Evolutionary conservation across 352 stramenopile genomes (phyloP), one percentile per base, ranked within the genome.

Genomic region (Plasmopara viticola): DNA sequence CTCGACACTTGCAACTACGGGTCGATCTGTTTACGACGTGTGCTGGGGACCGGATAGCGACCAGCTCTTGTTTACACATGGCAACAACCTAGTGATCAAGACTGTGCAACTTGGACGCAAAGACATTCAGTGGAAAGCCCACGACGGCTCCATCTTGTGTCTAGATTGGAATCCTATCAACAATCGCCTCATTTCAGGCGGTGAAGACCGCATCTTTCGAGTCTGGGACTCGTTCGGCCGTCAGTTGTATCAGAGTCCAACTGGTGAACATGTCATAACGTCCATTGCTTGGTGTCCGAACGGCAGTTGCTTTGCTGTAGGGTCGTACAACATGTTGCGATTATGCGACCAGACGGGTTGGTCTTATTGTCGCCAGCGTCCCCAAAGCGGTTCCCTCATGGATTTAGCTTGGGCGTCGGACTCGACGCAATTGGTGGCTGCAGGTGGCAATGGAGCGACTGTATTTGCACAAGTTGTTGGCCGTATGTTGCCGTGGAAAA

Each of bases 91-190:
- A 30, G 85, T 95, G 29, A 95, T 96, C 68, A 97, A 97, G 70
- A 90, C 82, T 2, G 75, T 97, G 43, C 86, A 96, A 58, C 78
- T 94, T 34, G 84, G 84, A 20, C 72, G 81, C 28, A 91, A 90
- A 52, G 75, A 90, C 42, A 87, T 96, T 41, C 69, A 87, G 41
- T 97, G 91, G 91, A 92, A 94, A 41, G 91, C 78, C 4, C 90
- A 97, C 62, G 89, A 96, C 44, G 87, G 86, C 33, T 74, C 81
- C 14, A 94, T 97, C 54, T 63, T 96, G 18, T 94, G 81, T 38
- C 60, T 96, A n/a, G 89, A 97, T 64, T 98, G 93, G 93, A 97
- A 93, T 51, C 71, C 81, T 37, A 94, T 96, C 44, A 96, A 92
- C 56, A 90, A 94, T 41, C 78, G 86, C 18, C 79, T 98, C 48